These are phyloP conservation scores for Lunasporangiospora selenospora DNA, from an alignment of 192 early-diverging fungal genomes.

Conservation along the genomic window DNA sequence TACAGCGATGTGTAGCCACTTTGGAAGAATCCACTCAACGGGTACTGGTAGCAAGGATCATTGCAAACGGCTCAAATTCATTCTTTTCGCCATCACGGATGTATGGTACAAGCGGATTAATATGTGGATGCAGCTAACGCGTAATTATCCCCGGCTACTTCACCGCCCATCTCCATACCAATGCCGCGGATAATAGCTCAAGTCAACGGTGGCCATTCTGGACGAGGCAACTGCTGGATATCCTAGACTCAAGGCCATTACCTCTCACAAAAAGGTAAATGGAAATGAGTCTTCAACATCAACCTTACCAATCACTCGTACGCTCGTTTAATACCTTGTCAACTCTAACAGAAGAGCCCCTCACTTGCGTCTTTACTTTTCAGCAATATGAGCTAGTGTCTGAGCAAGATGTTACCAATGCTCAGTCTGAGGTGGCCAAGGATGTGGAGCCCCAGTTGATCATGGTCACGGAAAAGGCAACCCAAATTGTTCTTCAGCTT, in stretches of 20 bases:
- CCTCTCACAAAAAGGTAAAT: constrained; percentile 30
- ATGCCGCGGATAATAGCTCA: constrained; percentile 26
- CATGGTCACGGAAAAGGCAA: constrained; percentile 12
- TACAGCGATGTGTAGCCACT: constrained; percentile 34
- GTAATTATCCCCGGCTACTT: too few species aligned
- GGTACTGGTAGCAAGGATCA: too few species aligned
- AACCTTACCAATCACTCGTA: not conserved
- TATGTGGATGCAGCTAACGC: too few species aligned
- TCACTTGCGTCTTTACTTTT: too few species aligned
- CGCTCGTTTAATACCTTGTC: too few species aligned
- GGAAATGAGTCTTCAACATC: not conserved
- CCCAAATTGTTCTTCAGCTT: constrained; percentile 8
- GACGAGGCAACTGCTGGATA: constrained; percentile 39
- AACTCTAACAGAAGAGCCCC: too few species aligned
- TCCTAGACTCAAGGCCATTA: constrained; percentile 33
- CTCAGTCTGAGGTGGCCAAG: constrained; percentile 17
- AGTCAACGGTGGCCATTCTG: constrained; percentile 14
- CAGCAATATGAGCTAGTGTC: constrained; percentile 35
- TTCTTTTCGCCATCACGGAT: too few species aligned
- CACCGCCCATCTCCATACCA: too few species aligned
- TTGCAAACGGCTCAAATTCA: too few species aligned
- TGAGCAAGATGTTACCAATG: constrained; percentile 26
- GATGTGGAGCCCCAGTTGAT: constrained; percentile 17
- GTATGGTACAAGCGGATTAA: too few species aligned
- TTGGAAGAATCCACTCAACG: constrained; percentile 22